Conservation (phyloP, 306 rosid species). For the Cucurbita moschata region DNA sequence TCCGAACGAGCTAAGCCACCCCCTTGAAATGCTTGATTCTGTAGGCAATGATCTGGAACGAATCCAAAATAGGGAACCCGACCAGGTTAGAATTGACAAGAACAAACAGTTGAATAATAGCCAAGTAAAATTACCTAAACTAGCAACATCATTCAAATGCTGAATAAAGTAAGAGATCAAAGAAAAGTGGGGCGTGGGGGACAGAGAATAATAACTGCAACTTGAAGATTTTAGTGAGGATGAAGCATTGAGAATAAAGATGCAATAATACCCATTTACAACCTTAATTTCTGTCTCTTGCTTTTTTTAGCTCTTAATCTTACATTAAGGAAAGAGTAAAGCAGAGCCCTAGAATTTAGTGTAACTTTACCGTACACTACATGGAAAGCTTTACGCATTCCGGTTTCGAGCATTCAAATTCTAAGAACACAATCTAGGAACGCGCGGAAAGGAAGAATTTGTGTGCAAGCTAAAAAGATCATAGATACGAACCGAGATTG, state of each 20-base stretch:
- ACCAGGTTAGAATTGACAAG: neutral
- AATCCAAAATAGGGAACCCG: neutral
- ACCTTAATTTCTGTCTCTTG: neutral
- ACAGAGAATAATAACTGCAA: neutral
- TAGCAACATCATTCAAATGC: neutral
- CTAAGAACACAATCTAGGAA: neutral
- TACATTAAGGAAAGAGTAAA: constrained; percentile 12
- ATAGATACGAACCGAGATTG: neutral
- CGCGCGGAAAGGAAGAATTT: neutral
- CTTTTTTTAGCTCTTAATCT: neutral
- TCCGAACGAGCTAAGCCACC: constrained; percentile 56
- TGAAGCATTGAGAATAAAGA: neutral
- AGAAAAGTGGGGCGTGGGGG: neutral
- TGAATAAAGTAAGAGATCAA: neutral
- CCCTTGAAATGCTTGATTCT: constrained; percentile 25
- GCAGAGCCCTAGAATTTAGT: neutral
- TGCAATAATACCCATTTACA: neutral
- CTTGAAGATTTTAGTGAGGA: neutral
- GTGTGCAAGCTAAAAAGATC: constrained; percentile 2
- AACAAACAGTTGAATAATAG: neutral
- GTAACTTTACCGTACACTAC: neutral
- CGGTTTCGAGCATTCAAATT: neutral
- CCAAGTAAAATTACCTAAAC: neutral
- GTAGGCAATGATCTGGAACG: constrained; percentile 36
- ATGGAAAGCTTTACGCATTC: constrained; percentile 4